Percentiles rank a stretch among this genome's conserved stretches.
These are phyloP conservation scores for Backusella circina DNA, from an alignment of 192 early-diverging fungal species.

Conservation along the genomic window DNA sequence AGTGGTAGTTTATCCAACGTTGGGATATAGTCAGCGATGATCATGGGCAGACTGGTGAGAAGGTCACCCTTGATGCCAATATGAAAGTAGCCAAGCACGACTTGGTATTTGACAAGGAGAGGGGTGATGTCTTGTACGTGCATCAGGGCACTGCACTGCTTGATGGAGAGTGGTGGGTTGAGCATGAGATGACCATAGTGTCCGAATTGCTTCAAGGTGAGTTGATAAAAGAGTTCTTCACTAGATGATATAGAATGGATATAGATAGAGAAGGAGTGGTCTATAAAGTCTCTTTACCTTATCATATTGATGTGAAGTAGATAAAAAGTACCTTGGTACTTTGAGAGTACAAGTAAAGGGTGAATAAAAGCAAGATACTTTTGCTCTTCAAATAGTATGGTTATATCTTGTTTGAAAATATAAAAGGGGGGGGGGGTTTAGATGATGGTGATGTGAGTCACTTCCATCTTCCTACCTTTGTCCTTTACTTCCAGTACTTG, in stretches of 20 bases:
- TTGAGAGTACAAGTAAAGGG: not conserved
- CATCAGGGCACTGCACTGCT: not conserved
- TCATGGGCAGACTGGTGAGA: not conserved
- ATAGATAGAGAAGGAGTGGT: too few species aligned
- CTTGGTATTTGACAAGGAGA: not conserved
- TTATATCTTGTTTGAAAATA: not conserved
- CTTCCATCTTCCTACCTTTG: not conserved
- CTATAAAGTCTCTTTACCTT: too few species aligned
- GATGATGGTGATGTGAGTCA: too few species aligned
- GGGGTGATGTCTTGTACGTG: not conserved
- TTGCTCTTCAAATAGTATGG: not conserved
- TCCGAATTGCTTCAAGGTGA: not conserved
- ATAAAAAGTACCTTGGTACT: not conserved
- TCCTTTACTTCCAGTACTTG: not conserved
- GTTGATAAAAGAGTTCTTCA: constrained; percentile 13
- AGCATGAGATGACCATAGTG: not conserved
- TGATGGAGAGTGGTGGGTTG: not conserved
- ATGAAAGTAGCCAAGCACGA: not conserved
- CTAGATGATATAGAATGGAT: not conserved
- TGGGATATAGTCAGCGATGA: not conserved
- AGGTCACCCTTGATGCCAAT: not conserved
- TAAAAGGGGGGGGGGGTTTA: too few species aligned
- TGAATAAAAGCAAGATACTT: not conserved
- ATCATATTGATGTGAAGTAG: not conserved
- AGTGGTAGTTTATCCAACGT: not conserved